Evolutionary conservation across 164 flowering plant species (phyloP), one percentile per base, ranked within the genome.

Genomic region (Protea cynaroides): DNA sequence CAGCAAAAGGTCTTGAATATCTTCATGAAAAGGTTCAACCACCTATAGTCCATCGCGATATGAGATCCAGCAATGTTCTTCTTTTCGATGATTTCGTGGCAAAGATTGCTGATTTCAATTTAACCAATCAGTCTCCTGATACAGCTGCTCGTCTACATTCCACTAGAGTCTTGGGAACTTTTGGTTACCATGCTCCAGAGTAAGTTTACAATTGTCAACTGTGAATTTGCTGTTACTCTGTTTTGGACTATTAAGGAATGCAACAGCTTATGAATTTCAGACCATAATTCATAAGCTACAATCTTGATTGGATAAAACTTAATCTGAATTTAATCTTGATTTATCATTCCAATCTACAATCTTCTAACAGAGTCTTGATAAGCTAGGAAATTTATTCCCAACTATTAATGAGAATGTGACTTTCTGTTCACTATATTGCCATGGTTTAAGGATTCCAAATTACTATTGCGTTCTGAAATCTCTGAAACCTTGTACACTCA

Each of bases 161-260:
- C 7, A 81, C 87, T 56, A 65, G 83, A 64, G 87, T 81, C 7
- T 63, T 81, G 66, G 86, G 84, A 73, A 83, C 84, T n/a, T 83
- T 80, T 62, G 86, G 86, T 0, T 83, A 72, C n/a, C 84, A 81
- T 74, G 83, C 84, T 56, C 86, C 84, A 56, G 86, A 83, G 86
- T 83, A 76, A 52, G 71, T 49, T 50, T 44, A 15, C 15, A 55
- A 17, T 62, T 21, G 14, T 56, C 36, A 22, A 46, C 23, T 22
- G 14, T 0, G 12, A 25, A 21, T 51, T 15, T 44, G 5, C 25
- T 49, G 29, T 62, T 36, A 6, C 17, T 10, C 38, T 34, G 7
- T 10, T 25, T 25, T 17, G 12, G 8, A 29, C 34, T 29, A 29
- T 29, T 3, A 29, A 29, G 34, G 5, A 29, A 29, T 29, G 34